Conservation (phyloP, 768 basidiomycete species). For the Lyophyllum atratum region DNA sequence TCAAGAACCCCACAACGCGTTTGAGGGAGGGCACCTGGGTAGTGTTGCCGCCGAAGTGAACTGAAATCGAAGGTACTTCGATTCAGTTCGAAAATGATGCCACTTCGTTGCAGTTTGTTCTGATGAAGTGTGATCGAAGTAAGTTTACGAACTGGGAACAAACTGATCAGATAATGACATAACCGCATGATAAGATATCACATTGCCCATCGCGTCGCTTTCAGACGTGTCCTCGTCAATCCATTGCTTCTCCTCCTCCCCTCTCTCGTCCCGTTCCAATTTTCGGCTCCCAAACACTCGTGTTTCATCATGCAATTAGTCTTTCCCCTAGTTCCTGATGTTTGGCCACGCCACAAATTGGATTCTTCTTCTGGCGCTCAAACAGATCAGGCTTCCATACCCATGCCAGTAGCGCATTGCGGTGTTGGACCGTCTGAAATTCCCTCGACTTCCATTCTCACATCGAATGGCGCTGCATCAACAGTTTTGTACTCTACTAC, state of each 20-base stretch:
- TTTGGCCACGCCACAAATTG: neutral
- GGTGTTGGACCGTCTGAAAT: neutral
- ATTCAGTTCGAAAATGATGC: too few relatives aligned
- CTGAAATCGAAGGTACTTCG: neutral
- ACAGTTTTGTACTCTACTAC: neutral
- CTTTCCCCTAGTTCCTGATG: neutral
- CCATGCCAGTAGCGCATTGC: neutral
- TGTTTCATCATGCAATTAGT: neutral
- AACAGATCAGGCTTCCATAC: neutral
- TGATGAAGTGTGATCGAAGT: neutral
- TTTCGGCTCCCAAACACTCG: neutral
- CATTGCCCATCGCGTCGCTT: neutral
- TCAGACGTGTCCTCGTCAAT: neutral
- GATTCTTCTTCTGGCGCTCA: neutral
- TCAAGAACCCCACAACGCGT: too few relatives aligned
- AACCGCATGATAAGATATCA: neutral
- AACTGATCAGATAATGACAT: neutral
- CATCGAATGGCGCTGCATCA: neutral
- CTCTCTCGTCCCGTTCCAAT: neutral
- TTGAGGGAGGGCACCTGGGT: too few relatives aligned
- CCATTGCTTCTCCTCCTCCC: neutral
- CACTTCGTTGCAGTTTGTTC: neutral
- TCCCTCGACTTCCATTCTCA: neutral
- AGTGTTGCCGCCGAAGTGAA: neutral
- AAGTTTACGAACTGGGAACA: neutral